A percentile compares a stretch with the other conserved stretches of the same genome.
These are phyloP conservation scores for Xylaria sp. DNA, from an alignment of 2,329 filamentous ascomycete genomes.

Conservation along the genomic window DNA sequence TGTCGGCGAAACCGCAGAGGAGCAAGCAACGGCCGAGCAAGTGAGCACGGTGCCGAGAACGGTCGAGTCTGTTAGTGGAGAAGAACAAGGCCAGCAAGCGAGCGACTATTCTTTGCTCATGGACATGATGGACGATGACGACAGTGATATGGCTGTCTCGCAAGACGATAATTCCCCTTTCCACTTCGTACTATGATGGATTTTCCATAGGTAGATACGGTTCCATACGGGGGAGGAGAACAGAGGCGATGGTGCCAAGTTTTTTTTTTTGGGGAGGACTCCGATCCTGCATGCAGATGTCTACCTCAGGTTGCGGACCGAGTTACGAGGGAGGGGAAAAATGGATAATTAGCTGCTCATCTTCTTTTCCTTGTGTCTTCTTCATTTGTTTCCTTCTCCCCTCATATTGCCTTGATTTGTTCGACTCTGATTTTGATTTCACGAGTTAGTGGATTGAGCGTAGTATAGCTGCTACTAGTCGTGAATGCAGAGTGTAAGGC, in stretches of 20 bases:
- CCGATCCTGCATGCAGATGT: not conserved
- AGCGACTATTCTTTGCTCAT: slow-evolving; percentile 3
- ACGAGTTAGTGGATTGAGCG: not conserved
- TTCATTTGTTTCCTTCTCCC: not conserved
- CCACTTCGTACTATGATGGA: not conserved
- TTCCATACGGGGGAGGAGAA: not conserved
- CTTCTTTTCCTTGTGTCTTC: not conserved
- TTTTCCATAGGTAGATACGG: slow-evolving; percentile 6
- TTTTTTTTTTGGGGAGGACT: not conserved
- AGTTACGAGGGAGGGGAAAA: not conserved
- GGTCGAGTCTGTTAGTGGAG: slow-evolving; percentile 10
- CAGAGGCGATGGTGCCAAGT: not conserved
- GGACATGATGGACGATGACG: slow-evolving; percentile 1
- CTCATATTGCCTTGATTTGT: not conserved
- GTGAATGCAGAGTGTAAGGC: too few species aligned
- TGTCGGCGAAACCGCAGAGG: slow-evolving; percentile 1
- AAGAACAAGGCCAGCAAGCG: not conserved
- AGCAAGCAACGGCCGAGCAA: slow-evolving; percentile 6
- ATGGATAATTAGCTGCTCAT: not conserved
- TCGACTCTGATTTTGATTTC: not conserved
- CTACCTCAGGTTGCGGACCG: not conserved
- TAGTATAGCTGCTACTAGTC: too few species aligned
- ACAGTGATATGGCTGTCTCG: slow-evolving; percentile 1
- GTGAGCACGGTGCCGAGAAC: slow-evolving; percentile 9
- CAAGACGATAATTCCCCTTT: not conserved